These are phyloP conservation scores for Capsella rubella DNA, from an alignment of 441 rosid genomes.

Conservation along the genomic window DNA sequence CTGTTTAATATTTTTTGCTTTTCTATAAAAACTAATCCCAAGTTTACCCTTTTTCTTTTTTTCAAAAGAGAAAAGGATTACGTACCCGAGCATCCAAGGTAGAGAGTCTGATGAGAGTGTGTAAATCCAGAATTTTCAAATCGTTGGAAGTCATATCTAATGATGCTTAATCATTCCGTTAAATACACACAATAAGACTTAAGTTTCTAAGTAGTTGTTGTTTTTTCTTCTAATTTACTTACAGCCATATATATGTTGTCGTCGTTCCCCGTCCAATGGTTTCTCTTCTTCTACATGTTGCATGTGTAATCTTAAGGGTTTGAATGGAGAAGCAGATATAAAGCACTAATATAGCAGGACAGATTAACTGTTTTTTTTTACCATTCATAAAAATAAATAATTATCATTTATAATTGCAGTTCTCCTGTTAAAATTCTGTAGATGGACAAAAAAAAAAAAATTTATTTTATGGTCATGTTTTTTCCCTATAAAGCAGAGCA, in stretches of 20 bases:
- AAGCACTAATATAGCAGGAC: too few species aligned
- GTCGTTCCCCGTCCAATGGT: conserved; percentile 36
- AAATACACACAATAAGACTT: conserved; percentile 32
- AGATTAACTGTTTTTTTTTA: too few species aligned
- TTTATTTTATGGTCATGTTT: too few species aligned
- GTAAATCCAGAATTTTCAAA: conserved; percentile 40
- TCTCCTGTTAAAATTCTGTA: too few species aligned
- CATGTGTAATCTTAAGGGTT: conserved; percentile 14
- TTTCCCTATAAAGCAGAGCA: too few species aligned
- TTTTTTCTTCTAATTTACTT: conserved; percentile 1
- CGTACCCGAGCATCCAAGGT: conserved; percentile 36
- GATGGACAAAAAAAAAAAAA: too few species aligned
- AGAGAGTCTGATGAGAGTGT: conserved; percentile 26
- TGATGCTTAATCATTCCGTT: conserved; percentile 48
- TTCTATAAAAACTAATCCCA: conserved; percentile 13
- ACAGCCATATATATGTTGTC: conserved; percentile 11
- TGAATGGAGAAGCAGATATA: too few species aligned
- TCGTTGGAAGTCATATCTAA: conserved; percentile 36
- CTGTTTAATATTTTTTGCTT: conserved; percentile 19
- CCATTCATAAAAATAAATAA: too few species aligned
- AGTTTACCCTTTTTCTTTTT: neutral
- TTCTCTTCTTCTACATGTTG: neutral
- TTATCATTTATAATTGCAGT: too few species aligned
- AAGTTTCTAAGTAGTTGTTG: conserved; percentile 28
- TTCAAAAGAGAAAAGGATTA: conserved; percentile 23